Conservation (phyloP, 148 eudicot species). For the Mesembryanthemum crystallinum region DNA sequence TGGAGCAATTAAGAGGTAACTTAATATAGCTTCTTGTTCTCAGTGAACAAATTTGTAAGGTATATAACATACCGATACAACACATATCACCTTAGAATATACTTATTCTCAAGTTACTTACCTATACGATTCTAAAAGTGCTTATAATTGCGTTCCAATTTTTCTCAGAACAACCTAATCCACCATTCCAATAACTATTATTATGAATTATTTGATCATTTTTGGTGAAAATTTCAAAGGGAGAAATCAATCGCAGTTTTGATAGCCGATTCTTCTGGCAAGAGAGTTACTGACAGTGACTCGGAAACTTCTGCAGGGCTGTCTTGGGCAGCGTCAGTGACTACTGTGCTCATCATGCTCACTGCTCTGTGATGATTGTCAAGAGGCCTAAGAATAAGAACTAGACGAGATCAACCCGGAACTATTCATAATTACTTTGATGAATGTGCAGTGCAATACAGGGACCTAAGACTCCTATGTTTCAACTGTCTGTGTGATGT, state of each 20-base stretch:
- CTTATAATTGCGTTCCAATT: no score
- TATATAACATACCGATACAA: no score
- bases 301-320: slow-evolving; percentile 47
- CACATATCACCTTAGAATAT: no score
- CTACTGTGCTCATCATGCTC: slow-evolving; percentile 79
- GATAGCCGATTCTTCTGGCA: not conserved
- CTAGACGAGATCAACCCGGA: slow-evolving; percentile 6
- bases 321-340: slow-evolving; percentile 84
- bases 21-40: not conserved
- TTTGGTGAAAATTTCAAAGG: no score
- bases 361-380: slow-evolving; percentile 70
- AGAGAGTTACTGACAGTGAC: not conserved
- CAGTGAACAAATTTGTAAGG: no score
- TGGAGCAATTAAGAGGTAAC: slow-evolving; percentile 67
- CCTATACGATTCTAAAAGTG: no score
- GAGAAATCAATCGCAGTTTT: not conserved
- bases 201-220: no score
- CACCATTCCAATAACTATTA: no score
- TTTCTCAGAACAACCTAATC: not conserved
- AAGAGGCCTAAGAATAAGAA: slow-evolving; percentile 60
- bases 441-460: not conserved
- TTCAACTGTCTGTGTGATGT: not conserved
- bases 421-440: no score
- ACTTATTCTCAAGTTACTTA: not conserved
- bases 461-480: not conserved